phyloP scores from a whole-genome alignment of 2,329 filamentous ascomycete genomes.

The Alternaria brassicae region DNA sequence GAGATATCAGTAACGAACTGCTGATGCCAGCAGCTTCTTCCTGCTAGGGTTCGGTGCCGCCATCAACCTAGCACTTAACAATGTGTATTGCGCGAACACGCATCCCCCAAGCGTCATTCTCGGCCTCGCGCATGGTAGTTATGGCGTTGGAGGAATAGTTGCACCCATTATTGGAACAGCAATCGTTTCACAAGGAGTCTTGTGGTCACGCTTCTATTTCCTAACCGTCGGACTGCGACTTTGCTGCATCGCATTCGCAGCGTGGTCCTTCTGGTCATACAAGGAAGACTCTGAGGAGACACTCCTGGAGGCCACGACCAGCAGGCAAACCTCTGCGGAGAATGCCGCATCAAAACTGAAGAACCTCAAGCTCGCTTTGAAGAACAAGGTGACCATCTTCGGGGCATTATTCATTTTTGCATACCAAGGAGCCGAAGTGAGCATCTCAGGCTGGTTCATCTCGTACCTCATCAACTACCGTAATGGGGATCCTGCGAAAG shows the following conservation, averaged over 20 bases:
- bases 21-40: conserved; percentile 63
- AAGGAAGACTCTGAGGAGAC: conserved; percentile 65
- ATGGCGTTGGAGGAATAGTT: conserved; percentile 59
- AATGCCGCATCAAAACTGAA: conserved; percentile 55
- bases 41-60: conserved; percentile 65
- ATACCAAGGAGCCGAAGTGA: conserved; percentile 85
- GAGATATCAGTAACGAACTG: no score
- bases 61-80: conserved; percentile 62
- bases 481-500: conserved; percentile 70
- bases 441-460: conserved; percentile 85
- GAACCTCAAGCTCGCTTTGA: conserved; percentile 59
- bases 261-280: conserved; percentile 74
- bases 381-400: conserved; percentile 68
- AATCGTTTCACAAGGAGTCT: conserved; percentile 66
- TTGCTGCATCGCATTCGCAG: conserved; percentile 63
- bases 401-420: conserved; percentile 84
- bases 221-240: conserved; percentile 67
- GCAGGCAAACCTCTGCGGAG: conserved; percentile 45
- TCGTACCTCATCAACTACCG: conserved; percentile 80
- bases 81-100: conserved; percentile 64
- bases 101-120: conserved; percentile 60
- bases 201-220: conserved; percentile 78
- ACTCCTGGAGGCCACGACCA: conserved; percentile 56
- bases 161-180: conserved; percentile 78
- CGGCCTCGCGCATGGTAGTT: conserved; percentile 71